Evolutionary conservation across 2,329 filamentous ascomycete species (phyloP).

Genomic region (Hirsutella thompsonii): DNA sequence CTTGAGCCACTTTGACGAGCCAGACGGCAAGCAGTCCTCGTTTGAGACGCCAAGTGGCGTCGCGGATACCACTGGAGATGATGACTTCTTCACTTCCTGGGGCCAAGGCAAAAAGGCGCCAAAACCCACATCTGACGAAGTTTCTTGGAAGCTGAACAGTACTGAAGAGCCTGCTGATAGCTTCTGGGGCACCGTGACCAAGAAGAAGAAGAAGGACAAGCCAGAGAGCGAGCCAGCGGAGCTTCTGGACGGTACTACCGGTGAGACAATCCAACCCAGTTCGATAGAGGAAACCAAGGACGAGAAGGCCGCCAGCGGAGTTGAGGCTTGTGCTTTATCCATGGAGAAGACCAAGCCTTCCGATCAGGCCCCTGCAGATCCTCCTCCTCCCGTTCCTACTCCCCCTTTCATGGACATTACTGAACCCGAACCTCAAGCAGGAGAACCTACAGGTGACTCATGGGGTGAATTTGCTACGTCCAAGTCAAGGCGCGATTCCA

Average conservation of each 20-base stretch:
- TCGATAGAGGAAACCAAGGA: slow-evolving; percentile 30
- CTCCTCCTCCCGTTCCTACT: slow-evolving; percentile 33
- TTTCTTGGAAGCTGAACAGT: slow-evolving; percentile 24
- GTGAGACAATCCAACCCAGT: slow-evolving; percentile 32
- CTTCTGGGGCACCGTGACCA: slow-evolving; percentile 20
- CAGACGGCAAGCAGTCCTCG: slow-evolving; percentile 10
- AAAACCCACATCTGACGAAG: slow-evolving; percentile 18
- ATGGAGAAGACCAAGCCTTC: slow-evolving; percentile 29
- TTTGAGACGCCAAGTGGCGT: slow-evolving; percentile 15
- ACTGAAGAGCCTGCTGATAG: slow-evolving; percentile 31
- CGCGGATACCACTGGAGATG: slow-evolving; percentile 22
- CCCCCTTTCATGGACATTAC: slow-evolving; percentile 33
- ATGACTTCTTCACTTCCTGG: slow-evolving; percentile 44
- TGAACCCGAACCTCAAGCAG: slow-evolving; percentile 20
- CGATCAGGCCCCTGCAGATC: slow-evolving; percentile 24
- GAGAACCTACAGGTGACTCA: slow-evolving; percentile 20
- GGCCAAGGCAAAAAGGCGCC: slow-evolving; percentile 38
- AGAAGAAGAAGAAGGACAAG: slow-evolving; percentile 41
- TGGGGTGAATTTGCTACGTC: slow-evolving; percentile 22
- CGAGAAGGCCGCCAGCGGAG: slow-evolving; percentile 27
- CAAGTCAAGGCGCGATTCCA: slow-evolving; percentile 25
- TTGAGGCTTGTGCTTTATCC: slow-evolving; percentile 30
- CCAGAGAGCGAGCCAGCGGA: slow-evolving; percentile 35
- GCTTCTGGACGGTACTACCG: slow-evolving; percentile 29
- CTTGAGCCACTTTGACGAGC: slow-evolving; percentile 22